These are phyloP conservation scores for Gelatoporia subvermispora DNA, from an alignment of 768 basidiomycete species.

Conservation along the genomic window DNA sequence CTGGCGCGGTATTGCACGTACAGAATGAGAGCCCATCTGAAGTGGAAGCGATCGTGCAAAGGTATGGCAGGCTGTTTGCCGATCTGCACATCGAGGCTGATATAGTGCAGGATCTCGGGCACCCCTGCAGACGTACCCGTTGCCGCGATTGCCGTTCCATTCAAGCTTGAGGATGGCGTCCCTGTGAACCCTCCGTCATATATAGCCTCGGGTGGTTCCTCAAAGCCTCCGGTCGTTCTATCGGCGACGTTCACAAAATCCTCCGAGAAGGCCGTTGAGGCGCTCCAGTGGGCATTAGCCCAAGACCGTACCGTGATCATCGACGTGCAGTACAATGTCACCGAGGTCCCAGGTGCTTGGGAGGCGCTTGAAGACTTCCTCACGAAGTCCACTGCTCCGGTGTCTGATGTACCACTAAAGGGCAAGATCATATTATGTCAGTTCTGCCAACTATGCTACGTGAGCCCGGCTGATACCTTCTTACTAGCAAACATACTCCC, in stretches of 20 bases:
- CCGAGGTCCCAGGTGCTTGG: conserved; percentile 45
- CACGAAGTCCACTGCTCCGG: conserved; percentile 50
- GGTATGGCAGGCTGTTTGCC: conserved; percentile 36
- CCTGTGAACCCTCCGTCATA: conserved; percentile 35
- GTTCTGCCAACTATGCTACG: conserved; percentile 1
- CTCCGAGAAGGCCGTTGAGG: conserved; percentile 46
- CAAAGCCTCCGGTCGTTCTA: conserved; percentile 45
- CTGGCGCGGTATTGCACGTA: conserved; percentile 56
- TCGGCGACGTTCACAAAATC: conserved; percentile 50
- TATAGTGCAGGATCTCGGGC: conserved; percentile 6
- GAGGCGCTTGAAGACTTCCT: conserved; percentile 72
- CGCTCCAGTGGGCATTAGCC: conserved; percentile 62
- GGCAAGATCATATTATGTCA: conserved; percentile 65
- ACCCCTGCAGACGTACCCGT: conserved; percentile 27
- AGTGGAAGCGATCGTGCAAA: conserved; percentile 37
- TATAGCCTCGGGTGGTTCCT: conserved; percentile 24
- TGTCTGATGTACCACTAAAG: conserved; percentile 24
- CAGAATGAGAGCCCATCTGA: conserved; percentile 31
- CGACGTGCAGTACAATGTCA: conserved; percentile 53
- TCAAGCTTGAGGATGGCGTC: conserved; percentile 46
- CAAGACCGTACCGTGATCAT: conserved; percentile 65
- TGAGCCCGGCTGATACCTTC: background rate
- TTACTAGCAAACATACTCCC: conserved; percentile 72
- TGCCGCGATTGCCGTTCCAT: conserved; percentile 58
- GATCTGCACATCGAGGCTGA: background rate